phyloP scores from a whole-genome alignment of 805 yeast genomes.

The Starmerella davenportii region DNA sequence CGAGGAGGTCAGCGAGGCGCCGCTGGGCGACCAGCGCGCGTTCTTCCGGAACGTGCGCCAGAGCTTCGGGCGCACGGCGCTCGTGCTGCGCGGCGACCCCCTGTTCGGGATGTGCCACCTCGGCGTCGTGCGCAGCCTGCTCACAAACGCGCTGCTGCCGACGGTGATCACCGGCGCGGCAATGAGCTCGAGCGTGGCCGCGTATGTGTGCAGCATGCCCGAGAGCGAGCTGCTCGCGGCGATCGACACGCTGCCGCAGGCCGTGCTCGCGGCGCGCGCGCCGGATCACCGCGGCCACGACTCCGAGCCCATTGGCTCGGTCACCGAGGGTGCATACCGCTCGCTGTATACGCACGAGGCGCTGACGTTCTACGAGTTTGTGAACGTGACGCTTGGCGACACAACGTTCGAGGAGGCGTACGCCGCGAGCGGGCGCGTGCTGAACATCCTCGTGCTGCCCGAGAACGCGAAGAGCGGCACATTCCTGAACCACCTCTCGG shows the following conservation, averaged over 20 bases:
- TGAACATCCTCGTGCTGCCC: slow-evolving; percentile 77
- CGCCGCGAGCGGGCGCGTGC: slow-evolving; percentile 52
- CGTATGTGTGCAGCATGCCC: slow-evolving; percentile 56
- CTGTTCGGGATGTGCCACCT: slow-evolving; percentile 84
- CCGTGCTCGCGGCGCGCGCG: slow-evolving; percentile 4
- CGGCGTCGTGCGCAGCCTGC: slow-evolving; percentile 78
- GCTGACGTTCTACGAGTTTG: slow-evolving; percentile 58
- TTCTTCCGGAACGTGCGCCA: slow-evolving; percentile 76
- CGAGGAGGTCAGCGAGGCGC: slow-evolving; percentile 35
- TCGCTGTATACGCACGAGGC: slow-evolving; percentile 82
- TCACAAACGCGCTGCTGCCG: slow-evolving; percentile 59
- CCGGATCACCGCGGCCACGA: background rate
- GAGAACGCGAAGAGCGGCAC: slow-evolving; percentile 29
- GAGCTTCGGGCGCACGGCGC: slow-evolving; percentile 77
- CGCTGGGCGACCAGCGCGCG: slow-evolving; percentile 26
- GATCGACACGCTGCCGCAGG: slow-evolving; percentile 20
- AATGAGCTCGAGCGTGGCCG: slow-evolving; percentile 84
- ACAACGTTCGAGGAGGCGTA: slow-evolving; percentile 89
- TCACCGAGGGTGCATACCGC: slow-evolving; percentile 54
- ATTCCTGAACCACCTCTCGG: slow-evolving; percentile 59
- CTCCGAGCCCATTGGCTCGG: slow-evolving; percentile 14
- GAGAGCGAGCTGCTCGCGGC: slow-evolving; percentile 41
- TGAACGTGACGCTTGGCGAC: slow-evolving; percentile 55
- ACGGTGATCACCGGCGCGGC: slow-evolving; percentile 80
- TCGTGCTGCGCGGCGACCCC: slow-evolving; percentile 87